phyloP scores from a whole-genome alignment of 1,139 yeast genomes.

The Protomyces gravidus region DNA sequence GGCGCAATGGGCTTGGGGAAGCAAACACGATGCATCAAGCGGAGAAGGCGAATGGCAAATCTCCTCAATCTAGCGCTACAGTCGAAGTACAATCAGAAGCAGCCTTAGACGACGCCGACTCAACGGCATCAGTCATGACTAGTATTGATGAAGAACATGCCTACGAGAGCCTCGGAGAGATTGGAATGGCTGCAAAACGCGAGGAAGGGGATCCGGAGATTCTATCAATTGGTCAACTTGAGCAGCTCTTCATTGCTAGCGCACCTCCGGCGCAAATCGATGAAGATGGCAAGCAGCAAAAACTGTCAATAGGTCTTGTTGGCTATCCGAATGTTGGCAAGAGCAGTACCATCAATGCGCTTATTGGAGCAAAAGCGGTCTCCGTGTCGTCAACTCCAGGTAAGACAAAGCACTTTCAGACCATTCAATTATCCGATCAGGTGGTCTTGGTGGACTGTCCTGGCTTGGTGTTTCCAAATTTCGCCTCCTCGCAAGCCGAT shows the following conservation, averaged over 20 bases:
- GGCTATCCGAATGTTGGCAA: slow-evolving; percentile 93
- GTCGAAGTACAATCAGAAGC: background rate
- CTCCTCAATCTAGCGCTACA: background rate
- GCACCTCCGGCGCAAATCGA: slow-evolving; percentile 58
- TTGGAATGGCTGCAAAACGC: background rate
- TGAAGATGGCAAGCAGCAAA: slow-evolving; percentile 50
- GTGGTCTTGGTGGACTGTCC: slow-evolving; percentile 97
- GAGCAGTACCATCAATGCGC: slow-evolving; percentile 90
- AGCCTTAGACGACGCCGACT: background rate
- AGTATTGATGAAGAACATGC: background rate
- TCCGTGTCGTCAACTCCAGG: slow-evolving; percentile 98
- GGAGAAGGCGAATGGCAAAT: background rate
- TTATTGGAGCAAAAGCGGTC: slow-evolving; percentile 93
- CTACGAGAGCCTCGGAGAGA: background rate
- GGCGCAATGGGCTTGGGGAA: background rate
- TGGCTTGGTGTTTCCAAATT: slow-evolving; percentile 96
- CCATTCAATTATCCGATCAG: slow-evolving; percentile 75
- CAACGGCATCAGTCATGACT: background rate
- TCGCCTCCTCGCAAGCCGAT: slow-evolving; percentile 94
- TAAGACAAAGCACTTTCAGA: slow-evolving; percentile 97
- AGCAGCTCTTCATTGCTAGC: slow-evolving; percentile 66
- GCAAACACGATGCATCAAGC: background rate
- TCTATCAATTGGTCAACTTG: slow-evolving; percentile 77
- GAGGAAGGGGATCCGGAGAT: slow-evolving; percentile 45
- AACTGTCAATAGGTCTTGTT: slow-evolving; percentile 68